A percentile compares a stretch with the other conserved stretches of the same genome.
phyloP scores from a whole-genome alignment of 768 basidiomycete genomes.

The Pleurotus eryngii region DNA sequence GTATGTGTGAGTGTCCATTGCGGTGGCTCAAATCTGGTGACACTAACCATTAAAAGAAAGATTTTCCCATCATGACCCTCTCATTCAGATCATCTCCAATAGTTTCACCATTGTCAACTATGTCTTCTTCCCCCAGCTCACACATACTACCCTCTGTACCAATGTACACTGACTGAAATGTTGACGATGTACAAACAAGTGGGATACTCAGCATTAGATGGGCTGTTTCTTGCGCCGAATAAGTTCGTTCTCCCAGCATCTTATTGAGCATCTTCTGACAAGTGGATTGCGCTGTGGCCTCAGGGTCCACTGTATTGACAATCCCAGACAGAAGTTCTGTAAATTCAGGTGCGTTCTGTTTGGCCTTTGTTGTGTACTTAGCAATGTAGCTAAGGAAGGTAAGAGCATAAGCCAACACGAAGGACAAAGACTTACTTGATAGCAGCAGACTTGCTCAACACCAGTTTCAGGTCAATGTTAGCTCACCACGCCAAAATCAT shows the following conservation, averaged over 20 bases:
- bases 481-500: conserved; percentile 20
- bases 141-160: too few species aligned
- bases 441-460: conserved; percentile 14
- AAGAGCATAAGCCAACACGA: too few species aligned
- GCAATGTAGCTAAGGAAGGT: background rate
- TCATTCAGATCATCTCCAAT: too few species aligned
- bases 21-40: too few species aligned
- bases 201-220: conserved; percentile 20
- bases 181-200: conserved; percentile 9
- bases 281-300: conserved; percentile 13
- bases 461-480: conserved; percentile 19
- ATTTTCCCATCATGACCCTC: too few species aligned
- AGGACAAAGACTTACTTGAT: conserved; percentile 9
- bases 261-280: conserved; percentile 21
- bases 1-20: too few species aligned
- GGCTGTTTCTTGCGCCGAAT: conserved; percentile 19
- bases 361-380: conserved; percentile 13
- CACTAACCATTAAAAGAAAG: too few species aligned
- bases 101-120: too few species aligned
- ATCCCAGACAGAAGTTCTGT: conserved; percentile 11
- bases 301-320: background rate
- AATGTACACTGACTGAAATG: too few species aligned
- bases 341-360: conserved; percentile 14
- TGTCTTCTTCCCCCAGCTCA: too few species aligned
- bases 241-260: conserved; percentile 19